These are phyloP conservation scores for Aspergillus japonicus DNA, from an alignment of 2,329 filamentous ascomycete genomes.

Conservation along the genomic window DNA sequence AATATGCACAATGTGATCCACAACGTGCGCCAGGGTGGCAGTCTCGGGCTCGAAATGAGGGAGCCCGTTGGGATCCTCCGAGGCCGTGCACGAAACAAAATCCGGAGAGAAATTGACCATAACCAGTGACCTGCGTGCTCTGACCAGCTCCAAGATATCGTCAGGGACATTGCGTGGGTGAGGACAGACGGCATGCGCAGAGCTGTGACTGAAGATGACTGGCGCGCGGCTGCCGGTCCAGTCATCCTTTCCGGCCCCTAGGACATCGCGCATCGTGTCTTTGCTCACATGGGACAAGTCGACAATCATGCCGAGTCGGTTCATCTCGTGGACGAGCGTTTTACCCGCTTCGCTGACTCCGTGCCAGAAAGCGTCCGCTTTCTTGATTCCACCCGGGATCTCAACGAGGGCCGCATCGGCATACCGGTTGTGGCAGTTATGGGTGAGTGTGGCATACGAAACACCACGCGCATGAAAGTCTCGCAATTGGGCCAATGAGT, in stretches of 20 bases:
- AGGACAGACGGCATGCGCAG: constrained; percentile 74
- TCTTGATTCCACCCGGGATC: constrained; percentile 40
- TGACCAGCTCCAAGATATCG: constrained; percentile 74
- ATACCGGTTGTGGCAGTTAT: constrained; percentile 90
- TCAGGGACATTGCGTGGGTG: constrained; percentile 91
- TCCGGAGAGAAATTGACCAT: constrained; percentile 88
- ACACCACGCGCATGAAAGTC: constrained; percentile 75
- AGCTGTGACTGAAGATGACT: constrained; percentile 86
- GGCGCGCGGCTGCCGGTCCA: constrained; percentile 77
- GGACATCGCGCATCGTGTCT: constrained; percentile 82
- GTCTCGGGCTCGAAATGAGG: constrained; percentile 67
- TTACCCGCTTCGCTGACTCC: constrained; percentile 73
- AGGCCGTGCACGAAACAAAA: constrained; percentile 73
- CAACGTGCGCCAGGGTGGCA: constrained; percentile 73
- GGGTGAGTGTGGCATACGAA: constrained; percentile 83
- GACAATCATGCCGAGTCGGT: constrained; percentile 89
- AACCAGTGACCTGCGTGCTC: constrained; percentile 69
- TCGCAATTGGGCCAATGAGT: constrained; percentile 66
- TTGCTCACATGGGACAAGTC: constrained; percentile 77
- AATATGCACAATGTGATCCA: constrained; percentile 77
- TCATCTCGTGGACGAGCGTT: constrained; percentile 80
- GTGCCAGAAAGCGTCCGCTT: constrained; percentile 42
- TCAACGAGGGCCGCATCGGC: constrained; percentile 72
- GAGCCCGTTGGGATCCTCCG: constrained; percentile 60
- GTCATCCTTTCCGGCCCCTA: constrained; percentile 58